Conservation (phyloP, 2,329 filamentous ascomycete genomes). For the Penicillium sp. region DNA sequence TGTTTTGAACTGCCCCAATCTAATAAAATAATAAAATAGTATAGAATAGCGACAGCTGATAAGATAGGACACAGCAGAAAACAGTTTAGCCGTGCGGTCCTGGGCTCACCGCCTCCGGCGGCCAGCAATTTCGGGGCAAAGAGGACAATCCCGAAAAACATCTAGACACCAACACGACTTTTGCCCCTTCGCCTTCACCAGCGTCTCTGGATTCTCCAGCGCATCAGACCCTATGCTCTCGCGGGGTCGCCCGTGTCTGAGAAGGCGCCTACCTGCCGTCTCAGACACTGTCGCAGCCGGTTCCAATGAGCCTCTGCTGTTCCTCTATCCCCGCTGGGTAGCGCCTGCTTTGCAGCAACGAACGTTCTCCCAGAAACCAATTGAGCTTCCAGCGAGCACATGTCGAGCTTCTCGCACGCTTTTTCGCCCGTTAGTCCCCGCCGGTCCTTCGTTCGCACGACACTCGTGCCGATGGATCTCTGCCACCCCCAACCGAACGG, state of each 20-base stretch:
- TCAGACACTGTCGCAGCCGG: conserved; percentile 39
- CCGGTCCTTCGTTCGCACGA: conserved; percentile 6
- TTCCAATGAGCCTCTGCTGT: conserved; percentile 47
- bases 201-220: conserved; percentile 19
- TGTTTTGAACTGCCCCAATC: neutral
- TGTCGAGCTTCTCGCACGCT: neutral
- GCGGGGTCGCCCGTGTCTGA: conserved; percentile 44
- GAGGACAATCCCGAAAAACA: conserved; percentile 12
- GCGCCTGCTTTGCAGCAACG: conserved; percentile 30
- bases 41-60: no score
- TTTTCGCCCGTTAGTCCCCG: neutral
- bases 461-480: conserved; percentile 30
- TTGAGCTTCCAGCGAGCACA: conserved; percentile 4
- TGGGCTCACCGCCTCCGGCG: conserved; percentile 26
- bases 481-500: neutral
- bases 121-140: conserved; percentile 23
- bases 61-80: no score
- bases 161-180: conserved; percentile 6
- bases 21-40: neutral
- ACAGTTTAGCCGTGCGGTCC: no score
- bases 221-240: conserved; percentile 43
- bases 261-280: conserved; percentile 40
- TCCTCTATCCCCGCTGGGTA: conserved; percentile 49
- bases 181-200: conserved; percentile 1
- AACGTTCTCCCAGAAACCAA: conserved; percentile 16